Conservation (phyloP, 169 alveolate genomes). For the Plasmodium fragile region DNA sequence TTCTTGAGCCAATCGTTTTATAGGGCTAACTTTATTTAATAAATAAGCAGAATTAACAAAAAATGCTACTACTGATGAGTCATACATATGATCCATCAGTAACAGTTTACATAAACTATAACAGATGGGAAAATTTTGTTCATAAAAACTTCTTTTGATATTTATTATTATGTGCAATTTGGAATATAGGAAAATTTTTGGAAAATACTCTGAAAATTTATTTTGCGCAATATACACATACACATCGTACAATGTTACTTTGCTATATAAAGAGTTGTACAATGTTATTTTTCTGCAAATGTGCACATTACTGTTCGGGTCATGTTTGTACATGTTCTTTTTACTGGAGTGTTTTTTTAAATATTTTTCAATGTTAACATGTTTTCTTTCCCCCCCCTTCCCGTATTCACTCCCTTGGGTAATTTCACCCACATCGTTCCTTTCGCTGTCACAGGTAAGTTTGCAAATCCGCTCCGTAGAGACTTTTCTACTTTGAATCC, state of each 20-base stretch:
- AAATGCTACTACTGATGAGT: constrained; percentile 32
- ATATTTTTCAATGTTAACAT: background rate
- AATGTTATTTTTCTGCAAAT: constrained; percentile 39
- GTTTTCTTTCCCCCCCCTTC: background rate
- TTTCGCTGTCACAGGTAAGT: background rate
- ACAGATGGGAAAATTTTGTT: constrained; percentile 49
- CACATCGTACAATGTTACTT: constrained; percentile 46
- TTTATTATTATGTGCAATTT: constrained; percentile 47
- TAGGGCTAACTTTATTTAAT: constrained; percentile 50
- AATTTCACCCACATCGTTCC: background rate
- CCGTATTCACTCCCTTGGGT: background rate
- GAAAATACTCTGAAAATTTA: constrained; percentile 64
- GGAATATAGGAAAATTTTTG: constrained; percentile 59
- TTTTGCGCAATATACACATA: constrained; percentile 33
- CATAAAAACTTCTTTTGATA: constrained; percentile 73
- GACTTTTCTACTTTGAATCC: background rate
- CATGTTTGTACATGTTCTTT: background rate
- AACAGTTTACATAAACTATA: constrained; percentile 57
- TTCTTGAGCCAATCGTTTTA: constrained; percentile 51
- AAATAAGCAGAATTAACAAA: constrained; percentile 67
- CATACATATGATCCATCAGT: constrained; percentile 50
- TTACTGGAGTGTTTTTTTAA: background rate
- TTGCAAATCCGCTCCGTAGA: background rate
- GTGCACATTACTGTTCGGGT: background rate
- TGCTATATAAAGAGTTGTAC: constrained; percentile 43